Evolutionary conservation across 257 asterid genomes (phyloP).

Genomic region (Fraxinus pennsylvanica): DNA sequence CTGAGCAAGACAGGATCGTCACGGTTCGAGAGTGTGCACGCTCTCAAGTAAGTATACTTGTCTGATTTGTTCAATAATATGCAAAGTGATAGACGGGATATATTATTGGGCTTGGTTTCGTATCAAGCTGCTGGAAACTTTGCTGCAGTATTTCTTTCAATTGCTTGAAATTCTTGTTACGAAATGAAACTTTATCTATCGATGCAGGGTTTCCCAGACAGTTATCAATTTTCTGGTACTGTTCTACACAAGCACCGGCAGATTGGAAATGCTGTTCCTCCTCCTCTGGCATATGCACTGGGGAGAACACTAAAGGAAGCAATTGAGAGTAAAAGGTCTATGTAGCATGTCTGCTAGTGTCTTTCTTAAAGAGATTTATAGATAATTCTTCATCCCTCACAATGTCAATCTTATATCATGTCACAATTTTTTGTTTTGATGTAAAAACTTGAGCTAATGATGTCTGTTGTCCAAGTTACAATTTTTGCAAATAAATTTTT

Average conservation of each 20-base stretch:
- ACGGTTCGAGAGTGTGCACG: conserved; percentile 98
- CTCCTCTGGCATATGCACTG: conserved; percentile 85
- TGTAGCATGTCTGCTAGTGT: background rate
- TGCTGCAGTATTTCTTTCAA: conserved; percentile 3
- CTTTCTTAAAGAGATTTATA: background rate
- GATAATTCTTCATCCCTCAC: background rate
- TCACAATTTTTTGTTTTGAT: background rate
- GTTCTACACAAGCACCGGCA: conserved; percentile 80
- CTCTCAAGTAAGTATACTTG: conserved; percentile 67
- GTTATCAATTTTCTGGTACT: conserved; percentile 66
- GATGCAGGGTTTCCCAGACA: conserved; percentile 82
- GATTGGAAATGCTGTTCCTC: conserved; percentile 97
- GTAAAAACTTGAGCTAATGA: too few relatives aligned
- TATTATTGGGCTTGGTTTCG: background rate
- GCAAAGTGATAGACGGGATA: background rate
- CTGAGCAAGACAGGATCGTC: conserved; percentile 90
- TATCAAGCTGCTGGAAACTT: background rate
- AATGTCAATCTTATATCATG: background rate
- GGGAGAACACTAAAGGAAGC: conserved; percentile 89
- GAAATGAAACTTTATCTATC: background rate
- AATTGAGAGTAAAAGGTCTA: conserved; percentile 39
- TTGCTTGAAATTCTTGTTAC: background rate
- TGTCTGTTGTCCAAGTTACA: too few relatives aligned
- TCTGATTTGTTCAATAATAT: background rate
- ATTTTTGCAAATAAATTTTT: too few relatives aligned